Conservation (phyloP, 2,329 filamentous ascomycete species). For the Claviceps paspali region DNA sequence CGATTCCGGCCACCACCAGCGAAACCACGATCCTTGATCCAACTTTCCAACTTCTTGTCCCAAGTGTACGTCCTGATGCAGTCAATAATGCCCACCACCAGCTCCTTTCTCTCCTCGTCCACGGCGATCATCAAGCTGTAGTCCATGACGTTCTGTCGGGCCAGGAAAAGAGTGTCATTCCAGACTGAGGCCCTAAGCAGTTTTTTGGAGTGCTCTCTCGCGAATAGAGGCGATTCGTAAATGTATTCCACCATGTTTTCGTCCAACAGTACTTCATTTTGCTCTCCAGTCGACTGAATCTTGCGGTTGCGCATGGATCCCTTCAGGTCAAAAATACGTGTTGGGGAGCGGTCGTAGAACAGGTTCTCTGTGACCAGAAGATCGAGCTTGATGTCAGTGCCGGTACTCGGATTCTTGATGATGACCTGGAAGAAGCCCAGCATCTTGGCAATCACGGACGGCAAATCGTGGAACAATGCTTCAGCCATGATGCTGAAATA, state of each 20-base stretch:
- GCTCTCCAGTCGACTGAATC: slow-evolving; percentile 87
- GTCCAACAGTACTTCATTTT: slow-evolving; percentile 89
- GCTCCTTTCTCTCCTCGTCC: slow-evolving; percentile 74
- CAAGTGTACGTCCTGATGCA: slow-evolving; percentile 97
- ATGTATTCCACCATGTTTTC: slow-evolving; percentile 99
- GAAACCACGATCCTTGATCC: slow-evolving; percentile 95
- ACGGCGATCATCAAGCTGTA: slow-evolving; percentile 98
- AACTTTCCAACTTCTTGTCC: slow-evolving; percentile 99
- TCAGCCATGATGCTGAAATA: slow-evolving; percentile 98
- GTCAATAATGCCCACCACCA: slow-evolving; percentile 95
- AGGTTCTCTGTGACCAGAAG: slow-evolving; percentile 93
- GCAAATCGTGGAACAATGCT: slow-evolving; percentile 85
- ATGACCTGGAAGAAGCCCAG: slow-evolving; percentile 94
- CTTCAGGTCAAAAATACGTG: slow-evolving; percentile 87
- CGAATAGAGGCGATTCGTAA: slow-evolving; percentile 90
- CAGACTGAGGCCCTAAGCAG: slow-evolving; percentile 81
- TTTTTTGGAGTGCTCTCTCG: slow-evolving; percentile 91
- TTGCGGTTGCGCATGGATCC: slow-evolving; percentile 98
- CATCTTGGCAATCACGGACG: slow-evolving; percentile 98
- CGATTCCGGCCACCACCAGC: slow-evolving; percentile 61
- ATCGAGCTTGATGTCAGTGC: slow-evolving; percentile 87
- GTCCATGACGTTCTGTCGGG: slow-evolving; percentile 95
- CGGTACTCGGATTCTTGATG: slow-evolving; percentile 86
- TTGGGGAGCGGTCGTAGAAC: slow-evolving; percentile 86
- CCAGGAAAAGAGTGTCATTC: slow-evolving; percentile 94